Evolutionary conservation across 78 protist genomes (phyloP), one percentile per base, ranked within the genome.

Genomic region (Polysphondylium violaceum): DNA sequence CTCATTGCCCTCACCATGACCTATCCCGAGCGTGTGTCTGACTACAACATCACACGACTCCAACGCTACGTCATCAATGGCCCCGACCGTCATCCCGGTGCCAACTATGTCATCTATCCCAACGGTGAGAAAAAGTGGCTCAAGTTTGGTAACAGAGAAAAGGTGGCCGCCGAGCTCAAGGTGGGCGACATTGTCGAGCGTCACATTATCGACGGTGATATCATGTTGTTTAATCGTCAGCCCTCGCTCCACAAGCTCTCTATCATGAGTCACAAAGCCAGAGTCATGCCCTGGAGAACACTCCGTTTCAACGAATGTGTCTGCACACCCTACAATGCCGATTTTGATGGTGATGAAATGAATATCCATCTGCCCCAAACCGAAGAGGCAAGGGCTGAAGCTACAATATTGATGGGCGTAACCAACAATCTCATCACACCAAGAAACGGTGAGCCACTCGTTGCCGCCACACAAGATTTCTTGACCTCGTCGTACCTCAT

Each of bases 251-350:
- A 99, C 38, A 71, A 96, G 33, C 76, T 98, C 27, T 93, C 98
- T 11, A 98, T 99, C 88, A 99, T 99, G 99, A 60, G 96, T 12
- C 99, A 97, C 78, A 76, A 71, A 40, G 92, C 87, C 0, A 87
- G 88, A 74, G 96, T 98, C 35, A 58, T 97, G 92, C 99, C 98
- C 74, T 93, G 92, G 95, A 76, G 98, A 36, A 99, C 99, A n/a
- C 93, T 99, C 40, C 96, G 99, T 23, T 98, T 99, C 96, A 99
- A 99, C 95, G 99, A 87, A 75, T 97, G 99, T 64, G 98, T 89
- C 11, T 99, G 99, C 88, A 93, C 98, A 68, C 99, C 99, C 27
- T 99, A 98, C 99, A 98, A 98, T 81, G 99, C 99, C 8, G 99
- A 99, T 76, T 99, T 98, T 56, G 99, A 98, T 87, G 97, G 95